These are phyloP conservation scores for Eimeria falciformis DNA, from an alignment of 169 alveolate genomes.

Conservation along the genomic window DNA sequence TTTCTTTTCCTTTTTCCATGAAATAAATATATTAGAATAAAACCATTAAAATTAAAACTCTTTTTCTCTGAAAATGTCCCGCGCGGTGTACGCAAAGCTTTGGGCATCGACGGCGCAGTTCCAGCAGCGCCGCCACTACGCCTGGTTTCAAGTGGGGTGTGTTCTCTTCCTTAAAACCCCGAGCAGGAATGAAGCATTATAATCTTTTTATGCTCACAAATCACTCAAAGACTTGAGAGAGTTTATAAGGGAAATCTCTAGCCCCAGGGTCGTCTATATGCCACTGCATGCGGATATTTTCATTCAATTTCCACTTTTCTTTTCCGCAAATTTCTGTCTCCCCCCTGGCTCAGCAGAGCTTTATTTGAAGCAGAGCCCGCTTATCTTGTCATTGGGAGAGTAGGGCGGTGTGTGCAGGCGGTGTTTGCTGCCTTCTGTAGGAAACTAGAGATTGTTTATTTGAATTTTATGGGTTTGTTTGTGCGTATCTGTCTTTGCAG, in stretches of 20 bases:
- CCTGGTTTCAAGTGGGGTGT: conserved; percentile 77
- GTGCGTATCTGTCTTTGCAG: conserved; percentile 9
- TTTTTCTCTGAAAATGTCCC: conserved; percentile 41
- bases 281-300: too few species aligned
- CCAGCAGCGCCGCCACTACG: conserved; percentile 73
- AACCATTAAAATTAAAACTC: neutral
- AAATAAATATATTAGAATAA: neutral
- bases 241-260: neutral
- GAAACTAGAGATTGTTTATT: neutral
- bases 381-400: too few species aligned
- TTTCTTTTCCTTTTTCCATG: neutral
- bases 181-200: neutral
- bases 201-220: neutral
- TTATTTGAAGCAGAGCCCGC: too few species aligned
- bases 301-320: too few species aligned
- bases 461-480: neutral
- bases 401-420: too few species aligned
- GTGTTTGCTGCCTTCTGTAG: too few species aligned
- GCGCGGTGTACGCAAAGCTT: conserved; percentile 80
- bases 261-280: neutral
- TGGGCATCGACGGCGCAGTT: conserved; percentile 79
- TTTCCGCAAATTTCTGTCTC: too few species aligned
- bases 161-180: neutral
- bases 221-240: neutral
- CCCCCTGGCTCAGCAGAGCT: too few species aligned